phyloP scores from a whole-genome alignment of 2,329 filamentous ascomycete species.

The Fusarium oxysporum region DNA sequence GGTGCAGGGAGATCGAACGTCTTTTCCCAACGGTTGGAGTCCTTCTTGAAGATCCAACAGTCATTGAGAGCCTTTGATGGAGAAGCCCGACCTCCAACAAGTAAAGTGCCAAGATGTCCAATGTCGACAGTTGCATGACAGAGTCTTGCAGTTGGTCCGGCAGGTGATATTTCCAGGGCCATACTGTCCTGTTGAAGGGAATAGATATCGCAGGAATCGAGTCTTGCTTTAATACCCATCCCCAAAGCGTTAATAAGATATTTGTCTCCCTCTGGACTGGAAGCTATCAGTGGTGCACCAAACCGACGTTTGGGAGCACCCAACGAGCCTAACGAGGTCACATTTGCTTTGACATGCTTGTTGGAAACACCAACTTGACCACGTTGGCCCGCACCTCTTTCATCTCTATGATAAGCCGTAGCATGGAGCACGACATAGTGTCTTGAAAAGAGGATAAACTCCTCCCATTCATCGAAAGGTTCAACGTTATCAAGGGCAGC shows the following conservation, averaged over 20 bases:
- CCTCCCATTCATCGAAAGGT: constrained; percentile 96
- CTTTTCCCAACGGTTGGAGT: constrained; percentile 68
- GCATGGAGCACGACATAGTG: constrained; percentile 87
- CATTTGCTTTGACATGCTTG: constrained; percentile 10
- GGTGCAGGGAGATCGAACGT: constrained; percentile 74
- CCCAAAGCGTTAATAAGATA: constrained; percentile 60
- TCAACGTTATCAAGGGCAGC: constrained; percentile 75
- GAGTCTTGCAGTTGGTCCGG: constrained; percentile 62
- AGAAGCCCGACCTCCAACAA: constrained; percentile 83
- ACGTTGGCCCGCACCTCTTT: not conserved
- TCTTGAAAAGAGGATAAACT: constrained; percentile 84
- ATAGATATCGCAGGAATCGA: constrained; percentile 65
- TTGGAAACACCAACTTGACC: not conserved
- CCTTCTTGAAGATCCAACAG: constrained; percentile 77
- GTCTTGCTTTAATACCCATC: constrained; percentile 57
- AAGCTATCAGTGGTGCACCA: constrained; percentile 63
- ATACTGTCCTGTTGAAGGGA: constrained; percentile 27
- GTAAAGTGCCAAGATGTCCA: constrained; percentile 66
- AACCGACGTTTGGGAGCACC: constrained; percentile 64
- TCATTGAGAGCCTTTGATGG: constrained; percentile 76
- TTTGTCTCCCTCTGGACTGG: constrained; percentile 54
- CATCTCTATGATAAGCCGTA: constrained; percentile 21
- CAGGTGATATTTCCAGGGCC: constrained; percentile 44
- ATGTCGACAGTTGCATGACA: constrained; percentile 82
- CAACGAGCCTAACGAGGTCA: constrained; percentile 16